Conservation (phyloP, 805 yeast species). For the Kluyveromyces dobzhanskii region DNA sequence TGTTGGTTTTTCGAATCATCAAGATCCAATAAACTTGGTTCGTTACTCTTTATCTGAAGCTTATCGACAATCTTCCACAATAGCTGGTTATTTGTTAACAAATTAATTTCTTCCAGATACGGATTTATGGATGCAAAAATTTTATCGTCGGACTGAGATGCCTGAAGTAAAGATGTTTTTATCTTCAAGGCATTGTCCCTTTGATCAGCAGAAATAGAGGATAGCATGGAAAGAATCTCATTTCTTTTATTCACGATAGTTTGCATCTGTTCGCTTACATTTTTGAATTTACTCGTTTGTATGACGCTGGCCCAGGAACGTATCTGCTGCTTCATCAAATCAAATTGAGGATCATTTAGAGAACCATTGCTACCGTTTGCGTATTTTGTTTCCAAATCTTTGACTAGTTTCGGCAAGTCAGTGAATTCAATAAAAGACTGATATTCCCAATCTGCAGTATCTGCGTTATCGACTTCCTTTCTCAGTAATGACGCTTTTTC, state of each 20-base stretch:
- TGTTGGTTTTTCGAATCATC: constrained; percentile 39
- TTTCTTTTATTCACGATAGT: constrained; percentile 28
- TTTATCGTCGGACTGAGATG: constrained; percentile 50
- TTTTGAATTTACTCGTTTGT: constrained; percentile 19
- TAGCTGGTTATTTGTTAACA: constrained; percentile 38
- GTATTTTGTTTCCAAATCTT: constrained; percentile 37
- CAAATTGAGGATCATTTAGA: constrained; percentile 14
- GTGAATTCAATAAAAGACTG: constrained; percentile 73
- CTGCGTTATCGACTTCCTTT: constrained; percentile 62
- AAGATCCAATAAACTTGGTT: constrained; percentile 53
- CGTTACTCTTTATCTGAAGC: constrained; percentile 10
- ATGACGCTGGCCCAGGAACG: constrained; percentile 23
- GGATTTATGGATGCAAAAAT: constrained; percentile 41
- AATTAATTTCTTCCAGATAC: constrained; percentile 34
- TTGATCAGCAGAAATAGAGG: constrained; percentile 31
- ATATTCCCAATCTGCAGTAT: constrained; percentile 72
- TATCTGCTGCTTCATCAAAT: constrained; percentile 26
- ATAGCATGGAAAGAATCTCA: constrained; percentile 27
- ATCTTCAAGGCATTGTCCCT: constrained; percentile 51
- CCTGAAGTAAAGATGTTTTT: constrained; percentile 53
- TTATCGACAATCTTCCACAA: constrained; percentile 32
- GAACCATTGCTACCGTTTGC: constrained; percentile 24
- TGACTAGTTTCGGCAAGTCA: constrained; percentile 61
- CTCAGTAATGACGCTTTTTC: constrained; percentile 74
- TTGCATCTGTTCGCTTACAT: constrained; percentile 30